phyloP scores from a whole-genome alignment of 129 eudicot genomes.

The Sambucus nigra region DNA sequence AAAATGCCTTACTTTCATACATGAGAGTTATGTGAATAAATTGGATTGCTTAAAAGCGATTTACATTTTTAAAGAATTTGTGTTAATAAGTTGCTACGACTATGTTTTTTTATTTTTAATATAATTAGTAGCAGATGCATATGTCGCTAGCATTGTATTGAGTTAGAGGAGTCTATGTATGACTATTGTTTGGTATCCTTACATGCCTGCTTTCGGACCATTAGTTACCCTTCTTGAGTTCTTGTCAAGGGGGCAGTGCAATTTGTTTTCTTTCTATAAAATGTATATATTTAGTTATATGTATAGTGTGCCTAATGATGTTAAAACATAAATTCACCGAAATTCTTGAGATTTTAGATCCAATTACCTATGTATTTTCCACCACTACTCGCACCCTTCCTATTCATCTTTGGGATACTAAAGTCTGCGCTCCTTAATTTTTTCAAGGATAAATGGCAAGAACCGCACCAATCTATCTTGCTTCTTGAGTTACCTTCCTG shows the following conservation, averaged over 20 bases:
- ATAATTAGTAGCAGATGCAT: constrained; percentile 51
- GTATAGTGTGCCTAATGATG: neutral
- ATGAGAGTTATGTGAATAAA: neutral
- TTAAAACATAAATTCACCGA: constrained; percentile 5
- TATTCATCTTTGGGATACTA: constrained; percentile 92
- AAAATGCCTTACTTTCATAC: neutral
- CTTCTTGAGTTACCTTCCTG: too few species aligned
- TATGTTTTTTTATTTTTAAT: too few species aligned
- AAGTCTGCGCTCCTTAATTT: too few species aligned
- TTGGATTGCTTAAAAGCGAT: too few species aligned
- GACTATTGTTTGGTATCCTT: constrained; percentile 96
- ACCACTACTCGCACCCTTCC: constrained; percentile 94
- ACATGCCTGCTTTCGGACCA: constrained; percentile 81
- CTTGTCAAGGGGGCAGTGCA: too few species aligned
- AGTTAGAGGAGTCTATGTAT: constrained; percentile 81
- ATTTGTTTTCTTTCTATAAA: neutral
- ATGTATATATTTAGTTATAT: neutral
- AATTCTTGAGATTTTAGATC: constrained; percentile 38
- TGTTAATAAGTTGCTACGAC: too few species aligned
- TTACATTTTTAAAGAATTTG: too few species aligned
- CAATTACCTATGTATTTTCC: constrained; percentile 77
- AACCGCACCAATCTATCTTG: too few species aligned
- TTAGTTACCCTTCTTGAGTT: constrained; percentile 2
- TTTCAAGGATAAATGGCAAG: too few species aligned
- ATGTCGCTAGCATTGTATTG: constrained; percentile 56